phyloP scores from a whole-genome alignment of 73 alveolate species.

The Strombidium stylifer region DNA sequence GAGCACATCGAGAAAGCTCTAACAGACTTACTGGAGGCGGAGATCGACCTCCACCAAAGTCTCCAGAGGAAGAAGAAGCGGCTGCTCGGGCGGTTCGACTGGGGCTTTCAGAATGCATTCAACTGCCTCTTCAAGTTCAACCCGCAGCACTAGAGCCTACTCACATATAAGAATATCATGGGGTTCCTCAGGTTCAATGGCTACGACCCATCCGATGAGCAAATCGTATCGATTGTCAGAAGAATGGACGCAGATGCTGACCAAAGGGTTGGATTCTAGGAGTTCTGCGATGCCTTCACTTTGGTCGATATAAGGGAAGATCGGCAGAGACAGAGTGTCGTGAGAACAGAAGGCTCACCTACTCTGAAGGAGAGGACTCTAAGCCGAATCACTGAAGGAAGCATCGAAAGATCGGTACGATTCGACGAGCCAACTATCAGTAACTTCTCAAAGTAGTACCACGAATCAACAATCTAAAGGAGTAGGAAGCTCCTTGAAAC shows the following conservation, averaged over 20 bases:
- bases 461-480: no score
- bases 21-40: conserved; percentile 20
- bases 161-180: conserved; percentile 2
- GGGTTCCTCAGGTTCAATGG: conserved; percentile 40
- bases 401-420: no score
- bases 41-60: neutral
- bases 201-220: conserved; percentile 41
- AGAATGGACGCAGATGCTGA: conserved; percentile 49
- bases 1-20: conserved; percentile 38
- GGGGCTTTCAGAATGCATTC: conserved; percentile 1
- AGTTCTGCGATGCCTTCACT: conserved; percentile 21
- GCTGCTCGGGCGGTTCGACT: neutral
- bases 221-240: conserved; percentile 41
- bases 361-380: neutral
- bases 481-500: no score
- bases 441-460: no score
- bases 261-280: conserved; percentile 27
- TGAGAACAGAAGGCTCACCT: neutral
- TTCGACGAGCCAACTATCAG: no score
- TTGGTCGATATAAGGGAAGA: no score
- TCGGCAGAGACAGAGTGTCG: neutral
- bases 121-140: conserved; percentile 23
- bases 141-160: neutral
- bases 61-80: conserved; percentile 16
- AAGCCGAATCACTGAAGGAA: no score